These are phyloP conservation scores for Corymbia maculata DNA, from an alignment of 345 rosid species.

Conservation along the genomic window DNA sequence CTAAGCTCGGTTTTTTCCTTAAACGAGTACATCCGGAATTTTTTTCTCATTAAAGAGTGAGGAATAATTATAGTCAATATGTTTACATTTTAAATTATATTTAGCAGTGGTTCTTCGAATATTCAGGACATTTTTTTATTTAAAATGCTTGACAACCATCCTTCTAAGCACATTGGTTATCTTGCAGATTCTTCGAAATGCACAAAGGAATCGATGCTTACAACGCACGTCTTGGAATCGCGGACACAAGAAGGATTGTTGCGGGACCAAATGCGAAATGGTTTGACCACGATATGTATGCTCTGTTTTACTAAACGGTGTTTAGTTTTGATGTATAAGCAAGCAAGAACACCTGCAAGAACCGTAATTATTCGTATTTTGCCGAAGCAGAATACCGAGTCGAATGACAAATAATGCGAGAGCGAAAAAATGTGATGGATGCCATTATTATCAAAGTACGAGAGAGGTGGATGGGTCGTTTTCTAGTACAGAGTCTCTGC, in stretches of 20 bases:
- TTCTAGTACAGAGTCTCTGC: background rate
- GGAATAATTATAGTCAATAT: background rate
- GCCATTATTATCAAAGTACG: slow-evolving; percentile 12
- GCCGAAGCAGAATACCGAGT: background rate
- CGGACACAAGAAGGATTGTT: background rate
- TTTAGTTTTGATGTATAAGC: background rate
- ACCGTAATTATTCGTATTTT: background rate
- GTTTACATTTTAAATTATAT: background rate
- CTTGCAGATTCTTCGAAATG: background rate
- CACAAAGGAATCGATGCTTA: background rate
- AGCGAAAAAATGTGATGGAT: background rate
- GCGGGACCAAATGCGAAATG: background rate
- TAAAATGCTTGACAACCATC: background rate
- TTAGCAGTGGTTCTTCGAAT: background rate
- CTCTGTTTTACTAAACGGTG: background rate
- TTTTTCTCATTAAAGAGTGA: background rate
- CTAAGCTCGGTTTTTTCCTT: background rate
- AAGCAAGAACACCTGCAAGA: background rate
- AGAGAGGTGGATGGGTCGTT: slow-evolving; percentile 3
- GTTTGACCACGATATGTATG: background rate
- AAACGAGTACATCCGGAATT: background rate
- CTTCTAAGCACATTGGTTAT: background rate
- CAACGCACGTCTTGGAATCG: background rate
- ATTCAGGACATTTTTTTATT: background rate
- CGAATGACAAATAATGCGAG: background rate